Base-by-base conservation (phyloP, 805 yeast genomes). In the Kuraishia hungarica region DNA sequence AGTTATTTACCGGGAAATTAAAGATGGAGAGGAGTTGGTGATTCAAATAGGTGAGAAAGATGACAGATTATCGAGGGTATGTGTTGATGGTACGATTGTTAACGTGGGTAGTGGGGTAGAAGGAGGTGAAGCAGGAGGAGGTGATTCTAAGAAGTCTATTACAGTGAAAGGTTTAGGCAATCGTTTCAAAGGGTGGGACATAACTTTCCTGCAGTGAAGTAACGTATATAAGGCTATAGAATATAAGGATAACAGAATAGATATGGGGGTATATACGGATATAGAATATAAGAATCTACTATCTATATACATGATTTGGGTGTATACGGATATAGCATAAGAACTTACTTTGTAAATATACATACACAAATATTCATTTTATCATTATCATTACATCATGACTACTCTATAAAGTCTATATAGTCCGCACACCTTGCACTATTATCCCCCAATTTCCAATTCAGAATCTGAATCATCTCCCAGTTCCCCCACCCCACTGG, bases 61-160 rank as follows among this genome's bases (percentile, higher is more conserved):
- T 48, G 64, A 62, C 10, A 63, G 61, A 13, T 62, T 71, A n/a
- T 69, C 79, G 58, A 69, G 90, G 39, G 76, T 85, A 65, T 87
- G 93, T 62, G 63, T 87, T 13, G 94, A 87, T 66, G 94, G 94
- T 0, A 69, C 78, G 20, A 83, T 81, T 1, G 63, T 78, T 19
- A 39, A 53, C 26, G 17, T 64, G 47, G 43, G n/a, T 2, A 50
- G 50, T 2, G 50, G n/a, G n/a, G n/a, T n/a, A n/a, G n/a, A n/a
- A n/a, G n/a, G n/a, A n/a, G n/a, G n/a, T n/a, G n/a, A n/a, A n/a
- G n/a, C n/a, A n/a, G n/a, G n/a, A n/a, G n/a, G n/a, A n/a, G n/a
- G n/a, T n/a, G n/a, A n/a, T n/a, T n/a, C n/a, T n/a, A n/a, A 39
- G 19, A 54, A 8, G 60, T 57, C 15, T 49, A 48, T 23, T 43